A percentile compares a stretch with the other conserved stretches of the same genome.
Evolutionary conservation across 1,284 basidiomycete genomes (phyloP).

Genomic region (Ganoderma leucocontextum): DNA sequence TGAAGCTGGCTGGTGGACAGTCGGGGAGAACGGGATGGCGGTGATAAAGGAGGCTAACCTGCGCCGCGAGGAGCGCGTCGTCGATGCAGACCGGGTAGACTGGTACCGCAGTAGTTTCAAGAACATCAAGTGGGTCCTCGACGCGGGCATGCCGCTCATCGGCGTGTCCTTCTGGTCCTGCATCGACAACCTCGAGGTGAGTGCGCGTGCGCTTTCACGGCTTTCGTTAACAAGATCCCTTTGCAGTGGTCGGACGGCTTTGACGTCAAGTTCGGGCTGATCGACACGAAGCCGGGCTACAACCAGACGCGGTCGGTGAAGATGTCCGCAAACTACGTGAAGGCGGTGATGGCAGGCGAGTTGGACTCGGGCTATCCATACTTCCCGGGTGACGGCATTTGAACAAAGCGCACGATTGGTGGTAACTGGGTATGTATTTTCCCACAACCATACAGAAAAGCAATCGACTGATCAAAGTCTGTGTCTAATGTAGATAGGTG

Average conservation of each 20-base stretch:
- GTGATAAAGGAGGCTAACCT: slow-evolving; percentile 1
- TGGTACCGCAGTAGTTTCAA: slow-evolving; percentile 1
- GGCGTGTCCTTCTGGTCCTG: slow-evolving; percentile 5
- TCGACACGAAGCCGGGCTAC: slow-evolving; percentile 8
- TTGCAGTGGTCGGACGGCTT: neutral
- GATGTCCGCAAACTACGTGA: slow-evolving; percentile 12
- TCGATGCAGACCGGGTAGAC: slow-evolving; percentile 10
- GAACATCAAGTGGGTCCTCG: slow-evolving; percentile 7
- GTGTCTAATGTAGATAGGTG: no score
- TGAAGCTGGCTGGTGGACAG: no score
- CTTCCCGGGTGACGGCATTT: neutral
- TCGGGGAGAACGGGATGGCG: slow-evolving; percentile 8
- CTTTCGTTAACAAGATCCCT: neutral
- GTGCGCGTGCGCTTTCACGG: neutral
- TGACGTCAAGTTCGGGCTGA: neutral
- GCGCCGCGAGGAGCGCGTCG: neutral
- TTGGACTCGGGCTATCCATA: neutral
- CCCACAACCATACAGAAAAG: neutral
- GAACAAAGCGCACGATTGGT: neutral
- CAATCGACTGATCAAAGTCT: neutral
- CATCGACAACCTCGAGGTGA: slow-evolving; percentile 8
- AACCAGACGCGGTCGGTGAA: slow-evolving; percentile 6
- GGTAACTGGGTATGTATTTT: neutral
- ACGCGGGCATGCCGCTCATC: slow-evolving; percentile 5
- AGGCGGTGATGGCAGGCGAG: slow-evolving; percentile 7